Base-by-base conservation (phyloP, 148 eudicot genomes). In the Vaccinium corymbosum region DNA sequence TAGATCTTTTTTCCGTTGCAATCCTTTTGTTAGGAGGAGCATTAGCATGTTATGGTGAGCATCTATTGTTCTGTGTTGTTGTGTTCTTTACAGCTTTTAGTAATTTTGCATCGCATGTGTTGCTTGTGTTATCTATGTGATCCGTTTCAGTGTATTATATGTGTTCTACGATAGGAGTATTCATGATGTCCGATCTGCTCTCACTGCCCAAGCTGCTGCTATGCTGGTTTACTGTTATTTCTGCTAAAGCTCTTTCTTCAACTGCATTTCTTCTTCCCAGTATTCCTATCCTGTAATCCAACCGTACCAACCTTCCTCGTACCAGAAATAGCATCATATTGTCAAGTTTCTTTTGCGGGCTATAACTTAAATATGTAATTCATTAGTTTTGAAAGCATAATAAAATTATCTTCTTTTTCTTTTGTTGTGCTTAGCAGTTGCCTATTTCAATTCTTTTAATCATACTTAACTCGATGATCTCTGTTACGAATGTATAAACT, bases 21-120 rank as follows among this genome's bases (percentile, higher is more conserved):
- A 83, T 89, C 83, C 90, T 95, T 86, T 86, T 91, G 78, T 80
- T 95, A 84, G 98, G 96, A 85, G 95, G 92, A 83, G 98, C 98
- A 87, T 90, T 95, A 85, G 98, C 97, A 52, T 88, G 94, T 86
- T 95, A 95, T 73, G 98, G 98, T 95, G 85, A 91, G 98, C 81
- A 80, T 25, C 84, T 84, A 79, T 53, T 29, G 53, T 83, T 83
- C 14, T 14, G 29, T 71, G 59, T n/a, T n/a, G 38, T 20, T n/a
- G 53, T 20, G 55, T 72, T 82, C 16, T 72, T n/a, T 38, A 7
- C 19, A 16, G 50, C 27, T 68, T 73, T 76, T 35, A 66, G 64
- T 78, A 51, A 78, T 29, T 78, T 29, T 79, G 53, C n/a, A 17
- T 71, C 70, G 22, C 71, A 25, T n/a, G 49, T 35, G 25, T 55